A percentile compares a stretch with the other conserved stretches of the same genome.
Evolutionary conservation across 192 early-diverging fungal genomes (phyloP).

Genomic region (Geranomyces variabilis): DNA sequence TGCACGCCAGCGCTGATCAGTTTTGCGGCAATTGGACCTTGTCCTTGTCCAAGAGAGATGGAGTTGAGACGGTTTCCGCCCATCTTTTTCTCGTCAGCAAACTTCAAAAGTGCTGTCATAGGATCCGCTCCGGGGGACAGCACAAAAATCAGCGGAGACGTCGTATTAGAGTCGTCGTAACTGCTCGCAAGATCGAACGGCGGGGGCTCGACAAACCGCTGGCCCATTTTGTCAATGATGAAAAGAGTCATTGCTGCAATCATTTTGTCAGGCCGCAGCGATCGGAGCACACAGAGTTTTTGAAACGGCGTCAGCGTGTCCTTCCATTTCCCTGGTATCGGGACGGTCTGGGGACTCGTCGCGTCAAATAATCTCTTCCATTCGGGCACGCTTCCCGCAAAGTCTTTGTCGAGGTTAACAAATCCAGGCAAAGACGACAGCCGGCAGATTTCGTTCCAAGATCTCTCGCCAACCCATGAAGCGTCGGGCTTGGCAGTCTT

Average conservation of each 20-base stretch:
- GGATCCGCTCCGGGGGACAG: conserved; percentile 65
- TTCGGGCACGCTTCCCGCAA: conserved; percentile 39
- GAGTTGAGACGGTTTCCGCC: conserved; percentile 54
- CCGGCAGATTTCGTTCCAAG: conserved; percentile 56
- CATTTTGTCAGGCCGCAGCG: conserved; percentile 62
- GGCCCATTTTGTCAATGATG: conserved; percentile 63
- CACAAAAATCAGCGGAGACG: conserved; percentile 59
- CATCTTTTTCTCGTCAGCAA: conserved; percentile 64
- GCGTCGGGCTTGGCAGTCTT: conserved; percentile 48
- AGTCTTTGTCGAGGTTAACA: conserved; percentile 38
- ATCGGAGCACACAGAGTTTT: conserved; percentile 53
- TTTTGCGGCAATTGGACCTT: conserved; percentile 66
- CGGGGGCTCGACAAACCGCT: conserved; percentile 61
- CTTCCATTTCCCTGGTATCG: conserved; percentile 49
- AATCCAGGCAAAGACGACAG: conserved; percentile 49
- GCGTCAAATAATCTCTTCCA: conserved; percentile 59
- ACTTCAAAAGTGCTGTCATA: conserved; percentile 57
- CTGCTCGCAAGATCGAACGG: conserved; percentile 64
- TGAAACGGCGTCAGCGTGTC: conserved; percentile 50
- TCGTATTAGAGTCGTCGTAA: conserved; percentile 57
- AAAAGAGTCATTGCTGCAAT: conserved; percentile 51
- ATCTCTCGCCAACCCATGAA: conserved; percentile 56
- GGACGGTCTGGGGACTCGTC: conserved; percentile 50
- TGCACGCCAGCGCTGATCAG: conserved; percentile 50
- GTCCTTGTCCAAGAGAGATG: conserved; percentile 65